A percentile compares a stretch with the other conserved stretches of the same genome.
Conservation (phyloP, 441 rosid genomes). For the Populus hybrid region DNA sequence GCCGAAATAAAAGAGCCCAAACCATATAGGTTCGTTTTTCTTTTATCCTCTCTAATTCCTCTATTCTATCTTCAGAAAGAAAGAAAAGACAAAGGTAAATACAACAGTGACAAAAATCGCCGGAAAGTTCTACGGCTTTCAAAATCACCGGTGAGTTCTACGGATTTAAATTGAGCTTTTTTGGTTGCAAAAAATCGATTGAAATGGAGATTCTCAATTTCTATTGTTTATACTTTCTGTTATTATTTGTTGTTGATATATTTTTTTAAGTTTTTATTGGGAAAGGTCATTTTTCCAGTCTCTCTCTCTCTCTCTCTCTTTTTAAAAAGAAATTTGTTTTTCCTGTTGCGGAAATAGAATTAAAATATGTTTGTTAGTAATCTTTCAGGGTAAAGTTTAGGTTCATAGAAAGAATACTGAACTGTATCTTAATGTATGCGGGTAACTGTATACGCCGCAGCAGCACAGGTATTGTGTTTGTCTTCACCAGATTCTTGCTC, state of each 20-base stretch:
- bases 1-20: background rate
- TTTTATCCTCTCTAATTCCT: background rate
- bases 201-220: background rate
- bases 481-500: too few relatives aligned
- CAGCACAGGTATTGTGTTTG: too few relatives aligned
- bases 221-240: background rate
- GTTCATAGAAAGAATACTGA: background rate
- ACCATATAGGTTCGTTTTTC: background rate
- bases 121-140: conserved; percentile 5
- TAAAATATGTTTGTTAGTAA: too few relatives aligned
- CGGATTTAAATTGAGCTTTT: background rate
- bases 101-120: background rate
- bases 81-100: background rate
- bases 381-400: too few relatives aligned
- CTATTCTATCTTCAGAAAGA: background rate
- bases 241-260: background rate
- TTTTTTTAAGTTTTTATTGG: background rate
- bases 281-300: too few relatives aligned
- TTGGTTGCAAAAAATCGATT: background rate
- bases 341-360: too few relatives aligned
- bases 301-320: too few relatives aligned
- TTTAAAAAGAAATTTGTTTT: too few relatives aligned
- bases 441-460: background rate
- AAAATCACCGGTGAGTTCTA: conserved; percentile 5
- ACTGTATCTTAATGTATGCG: background rate